Conservation (phyloP, 345 rosid species). For the Excoecaria agallocha region DNA sequence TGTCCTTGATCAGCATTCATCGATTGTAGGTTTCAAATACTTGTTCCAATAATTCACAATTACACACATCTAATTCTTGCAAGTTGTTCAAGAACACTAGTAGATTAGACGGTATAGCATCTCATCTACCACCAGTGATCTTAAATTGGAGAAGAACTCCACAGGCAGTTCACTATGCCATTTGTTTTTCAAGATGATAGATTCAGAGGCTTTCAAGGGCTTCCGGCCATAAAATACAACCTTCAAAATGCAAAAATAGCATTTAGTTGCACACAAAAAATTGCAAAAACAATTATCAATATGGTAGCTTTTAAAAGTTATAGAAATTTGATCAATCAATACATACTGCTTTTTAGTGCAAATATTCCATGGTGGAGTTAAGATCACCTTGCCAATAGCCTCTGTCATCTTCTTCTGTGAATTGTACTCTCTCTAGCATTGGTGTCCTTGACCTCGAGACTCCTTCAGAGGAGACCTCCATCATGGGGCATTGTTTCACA, state of each 20-base stretch:
- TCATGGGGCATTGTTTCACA: background rate
- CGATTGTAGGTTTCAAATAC: background rate
- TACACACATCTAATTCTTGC: background rate
- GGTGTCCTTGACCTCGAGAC: background rate
- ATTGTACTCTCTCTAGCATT: background rate
- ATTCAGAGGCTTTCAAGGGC: background rate
- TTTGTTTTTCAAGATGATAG: background rate
- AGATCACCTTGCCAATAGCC: background rate
- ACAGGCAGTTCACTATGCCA: background rate
- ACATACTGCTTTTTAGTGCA: background rate
- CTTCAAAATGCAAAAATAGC: background rate
- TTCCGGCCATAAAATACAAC: background rate
- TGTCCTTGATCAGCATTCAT: background rate
- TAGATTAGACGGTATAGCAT: background rate
- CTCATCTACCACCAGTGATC: background rate
- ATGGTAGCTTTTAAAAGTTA: background rate
- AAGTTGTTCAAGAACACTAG: background rate
- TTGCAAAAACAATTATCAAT: no score
- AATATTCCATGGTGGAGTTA: background rate
- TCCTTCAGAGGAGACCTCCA: conserved; percentile 5
- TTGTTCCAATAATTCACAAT: conserved; percentile 4
- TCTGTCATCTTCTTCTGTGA: background rate
- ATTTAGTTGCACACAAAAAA: background rate
- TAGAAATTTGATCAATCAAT: background rate
- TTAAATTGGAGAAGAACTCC: background rate